Conservation (phyloP, 208 protist genomes). For the Angomonas desouzai region DNA sequence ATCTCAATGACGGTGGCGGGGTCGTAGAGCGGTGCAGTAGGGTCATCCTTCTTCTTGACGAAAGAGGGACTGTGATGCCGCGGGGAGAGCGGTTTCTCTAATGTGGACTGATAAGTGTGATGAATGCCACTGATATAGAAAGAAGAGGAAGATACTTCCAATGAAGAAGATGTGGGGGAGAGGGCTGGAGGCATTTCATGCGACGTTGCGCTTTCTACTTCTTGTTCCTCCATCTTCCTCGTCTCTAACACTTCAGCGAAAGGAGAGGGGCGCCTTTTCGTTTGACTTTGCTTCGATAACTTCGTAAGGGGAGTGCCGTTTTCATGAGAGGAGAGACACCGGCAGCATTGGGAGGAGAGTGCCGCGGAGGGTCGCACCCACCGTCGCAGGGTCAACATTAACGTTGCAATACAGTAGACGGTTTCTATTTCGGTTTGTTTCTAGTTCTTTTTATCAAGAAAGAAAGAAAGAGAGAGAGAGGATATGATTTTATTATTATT, state of each 20-base stretch:
- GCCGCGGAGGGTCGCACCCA: not conserved
- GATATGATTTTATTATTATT: too few species aligned
- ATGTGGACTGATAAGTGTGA: not conserved
- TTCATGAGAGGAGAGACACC: not conserved
- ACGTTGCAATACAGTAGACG: too few species aligned
- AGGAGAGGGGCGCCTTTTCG: too few species aligned
- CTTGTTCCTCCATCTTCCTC: not conserved
- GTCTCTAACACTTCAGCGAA: not conserved
- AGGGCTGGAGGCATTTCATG: not conserved
- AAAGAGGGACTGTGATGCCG: not conserved
- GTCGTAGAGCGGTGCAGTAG: constrained; percentile 35
- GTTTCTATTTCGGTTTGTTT: not conserved
- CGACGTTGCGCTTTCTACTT: too few species aligned
- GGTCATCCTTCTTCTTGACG: constrained; percentile 7
- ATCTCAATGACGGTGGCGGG: constrained; percentile 49
- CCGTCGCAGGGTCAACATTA: constrained; percentile 6
- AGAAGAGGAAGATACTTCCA: not conserved
- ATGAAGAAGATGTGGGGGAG: not conserved
- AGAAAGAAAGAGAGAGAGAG: constrained; percentile 12
- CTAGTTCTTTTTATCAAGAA: constrained; percentile 4
- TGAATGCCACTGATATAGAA: not conserved
- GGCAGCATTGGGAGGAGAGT: not conserved
- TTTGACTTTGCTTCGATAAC: too few species aligned
- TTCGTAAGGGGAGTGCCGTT: not conserved
- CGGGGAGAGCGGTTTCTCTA: not conserved